Evolutionary conservation across 2,329 filamentous ascomycete genomes (phyloP).

Genomic region (Diaporthe helianthi): DNA sequence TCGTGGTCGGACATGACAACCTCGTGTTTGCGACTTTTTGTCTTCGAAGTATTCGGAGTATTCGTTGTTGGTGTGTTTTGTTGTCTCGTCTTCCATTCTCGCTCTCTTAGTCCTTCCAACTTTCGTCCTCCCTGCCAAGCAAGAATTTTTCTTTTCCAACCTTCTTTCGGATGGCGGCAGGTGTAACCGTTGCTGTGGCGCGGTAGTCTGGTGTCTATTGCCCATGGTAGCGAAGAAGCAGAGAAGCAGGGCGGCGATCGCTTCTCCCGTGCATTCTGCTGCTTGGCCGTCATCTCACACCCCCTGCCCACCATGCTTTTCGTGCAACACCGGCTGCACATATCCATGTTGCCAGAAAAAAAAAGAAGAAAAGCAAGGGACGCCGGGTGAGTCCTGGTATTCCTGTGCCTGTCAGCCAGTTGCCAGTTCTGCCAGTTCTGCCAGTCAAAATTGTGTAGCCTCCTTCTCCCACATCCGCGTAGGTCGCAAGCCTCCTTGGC

Average conservation of each 20-base stretch:
- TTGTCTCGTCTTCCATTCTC: not conserved
- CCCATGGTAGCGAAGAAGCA: slow-evolving; percentile 3
- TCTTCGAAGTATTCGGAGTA: not conserved
- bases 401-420: slow-evolving; percentile 5
- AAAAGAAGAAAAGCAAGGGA: not conserved
- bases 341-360: slow-evolving; percentile 12
- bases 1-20: not conserved
- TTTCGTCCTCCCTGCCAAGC: not conserved
- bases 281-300: too few relatives aligned
- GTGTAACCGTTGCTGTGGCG: slow-evolving; percentile 23
- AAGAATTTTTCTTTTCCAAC: not conserved
- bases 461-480: not conserved
- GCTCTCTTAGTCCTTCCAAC: not conserved
- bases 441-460: not conserved
- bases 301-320: not conserved
- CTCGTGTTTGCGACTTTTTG: not conserved
- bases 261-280: slow-evolving; percentile 1
- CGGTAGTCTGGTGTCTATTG: slow-evolving; percentile 17
- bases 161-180: slow-evolving; percentile 17
- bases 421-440: too few relatives aligned
- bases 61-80: not conserved
- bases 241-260: slow-evolving; percentile 18
- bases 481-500: slow-evolving; percentile 13
- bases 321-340: slow-evolving; percentile 25
- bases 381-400: not conserved